A percentile compares a stretch with the other conserved stretches of the same genome.
Conservation (phyloP, 192 early-diverging fungal species). For the Mortierella alpina region DNA sequence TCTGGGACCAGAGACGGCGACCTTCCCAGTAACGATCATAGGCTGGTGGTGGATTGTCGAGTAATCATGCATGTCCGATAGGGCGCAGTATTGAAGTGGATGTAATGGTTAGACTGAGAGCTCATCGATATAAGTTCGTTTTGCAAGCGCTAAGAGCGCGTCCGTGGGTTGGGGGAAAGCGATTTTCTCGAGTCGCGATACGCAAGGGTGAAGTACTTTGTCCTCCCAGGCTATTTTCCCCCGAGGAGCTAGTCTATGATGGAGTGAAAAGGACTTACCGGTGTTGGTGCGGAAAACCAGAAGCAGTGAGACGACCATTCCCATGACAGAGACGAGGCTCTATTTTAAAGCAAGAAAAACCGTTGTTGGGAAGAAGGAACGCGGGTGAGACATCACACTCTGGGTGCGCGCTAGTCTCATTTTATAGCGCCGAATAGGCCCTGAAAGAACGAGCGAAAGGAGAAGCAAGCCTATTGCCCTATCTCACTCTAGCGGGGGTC, state of each 20-base stretch:
- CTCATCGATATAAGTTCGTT: slow-evolving; percentile 36
- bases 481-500: background rate
- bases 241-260: slow-evolving; percentile 55
- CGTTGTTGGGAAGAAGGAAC: background rate
- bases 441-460: background rate
- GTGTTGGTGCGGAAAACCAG: slow-evolving; percentile 80
- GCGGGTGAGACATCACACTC: background rate
- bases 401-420: background rate
- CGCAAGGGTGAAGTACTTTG: background rate
- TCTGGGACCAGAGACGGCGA: slow-evolving; percentile 80
- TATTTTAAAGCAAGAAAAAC: slow-evolving; percentile 10
- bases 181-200: background rate
- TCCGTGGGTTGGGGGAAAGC: background rate
- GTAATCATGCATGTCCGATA: slow-evolving; percentile 59
- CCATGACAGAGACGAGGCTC: slow-evolving; percentile 45
- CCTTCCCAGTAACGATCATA: slow-evolving; percentile 92
- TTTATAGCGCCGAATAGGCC: background rate
- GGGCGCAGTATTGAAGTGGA: background rate
- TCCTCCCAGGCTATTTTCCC: background rate
- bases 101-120: background rate
- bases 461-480: no score
- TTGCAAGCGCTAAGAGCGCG: background rate
- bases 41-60: slow-evolving; percentile 41
- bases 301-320: slow-evolving; percentile 61
- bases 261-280: slow-evolving; percentile 28